A percentile compares a stretch with the other conserved stretches of the same genome.
Conservation (phyloP, 768 basidiomycete genomes). For the Lactifluus pinguis region DNA sequence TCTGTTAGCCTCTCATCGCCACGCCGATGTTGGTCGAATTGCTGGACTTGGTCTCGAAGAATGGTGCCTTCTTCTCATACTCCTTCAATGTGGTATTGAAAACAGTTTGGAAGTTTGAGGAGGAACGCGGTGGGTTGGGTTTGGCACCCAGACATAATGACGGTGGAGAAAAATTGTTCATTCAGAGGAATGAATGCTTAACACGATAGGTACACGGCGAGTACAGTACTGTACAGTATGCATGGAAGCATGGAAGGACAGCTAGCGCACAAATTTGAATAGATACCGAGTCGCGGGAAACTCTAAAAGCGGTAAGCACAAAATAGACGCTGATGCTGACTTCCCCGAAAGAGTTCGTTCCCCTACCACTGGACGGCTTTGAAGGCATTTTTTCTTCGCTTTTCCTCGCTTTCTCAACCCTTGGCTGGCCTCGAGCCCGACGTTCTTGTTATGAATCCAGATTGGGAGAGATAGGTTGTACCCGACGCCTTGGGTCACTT, state of each 20-base stretch:
- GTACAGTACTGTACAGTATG: no score
- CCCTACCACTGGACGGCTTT: conserved; percentile 19
- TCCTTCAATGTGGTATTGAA: neutral
- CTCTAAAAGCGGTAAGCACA: no score
- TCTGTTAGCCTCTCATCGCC: neutral
- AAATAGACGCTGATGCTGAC: no score
- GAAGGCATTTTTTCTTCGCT: conserved; percentile 16
- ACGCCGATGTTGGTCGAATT: neutral
- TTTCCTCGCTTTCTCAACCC: conserved; percentile 21
- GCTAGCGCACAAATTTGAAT: no score
- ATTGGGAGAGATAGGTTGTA: conserved; percentile 21
- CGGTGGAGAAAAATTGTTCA: no score
- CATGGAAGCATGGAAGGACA: no score
- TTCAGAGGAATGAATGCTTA: no score
- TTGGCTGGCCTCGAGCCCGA: conserved; percentile 23
- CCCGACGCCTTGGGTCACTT: conserved; percentile 21
- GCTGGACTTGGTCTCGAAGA: neutral
- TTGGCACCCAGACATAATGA: neutral
- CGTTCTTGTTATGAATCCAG: conserved; percentile 25
- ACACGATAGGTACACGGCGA: no score
- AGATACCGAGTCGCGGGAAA: no score
- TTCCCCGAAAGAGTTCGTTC: conserved; percentile 14
- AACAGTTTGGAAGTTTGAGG: neutral
- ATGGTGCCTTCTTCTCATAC: neutral
- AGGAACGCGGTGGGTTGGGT: neutral